These are phyloP conservation scores for Sesbania bispinosa DNA, from an alignment of 306 rosid genomes.

Conservation along the genomic window DNA sequence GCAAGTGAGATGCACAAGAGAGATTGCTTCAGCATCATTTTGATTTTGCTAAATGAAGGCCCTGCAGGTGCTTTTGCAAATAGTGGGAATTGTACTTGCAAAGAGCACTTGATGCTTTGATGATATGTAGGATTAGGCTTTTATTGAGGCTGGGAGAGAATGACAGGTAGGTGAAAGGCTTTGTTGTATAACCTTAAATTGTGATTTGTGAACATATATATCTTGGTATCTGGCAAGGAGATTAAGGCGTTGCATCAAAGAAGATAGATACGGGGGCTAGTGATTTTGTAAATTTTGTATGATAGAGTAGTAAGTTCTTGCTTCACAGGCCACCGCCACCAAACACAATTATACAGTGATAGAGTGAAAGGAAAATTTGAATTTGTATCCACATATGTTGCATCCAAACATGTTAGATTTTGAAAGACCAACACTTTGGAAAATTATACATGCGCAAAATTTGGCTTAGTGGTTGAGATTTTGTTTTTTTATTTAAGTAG, in stretches of 20 bases:
- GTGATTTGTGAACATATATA: slow-evolving; percentile 20
- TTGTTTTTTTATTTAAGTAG: too few species aligned
- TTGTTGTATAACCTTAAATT: neutral
- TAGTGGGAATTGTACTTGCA: neutral
- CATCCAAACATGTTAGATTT: too few species aligned
- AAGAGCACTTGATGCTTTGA: slow-evolving; percentile 25
- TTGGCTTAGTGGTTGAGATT: too few species aligned
- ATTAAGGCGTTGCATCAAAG: slow-evolving; percentile 23
- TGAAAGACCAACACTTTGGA: too few species aligned
- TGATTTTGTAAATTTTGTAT: too few species aligned
- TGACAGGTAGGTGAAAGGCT: slow-evolving; percentile 30
- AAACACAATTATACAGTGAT: too few species aligned
- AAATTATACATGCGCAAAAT: too few species aligned
- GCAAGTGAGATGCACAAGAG: slow-evolving; percentile 23
- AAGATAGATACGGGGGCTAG: neutral
- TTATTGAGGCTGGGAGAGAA: slow-evolving; percentile 26
- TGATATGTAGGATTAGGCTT: neutral
- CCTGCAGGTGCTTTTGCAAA: neutral
- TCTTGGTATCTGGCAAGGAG: neutral
- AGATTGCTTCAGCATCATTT: slow-evolving; percentile 14
- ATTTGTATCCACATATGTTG: too few species aligned
- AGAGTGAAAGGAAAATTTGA: too few species aligned
- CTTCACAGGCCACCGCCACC: too few species aligned
- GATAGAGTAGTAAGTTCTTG: too few species aligned
- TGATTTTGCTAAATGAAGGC: neutral